Evolutionary conservation across 768 basidiomycete species (phyloP).

Genomic region (Termitomyces sp.): DNA sequence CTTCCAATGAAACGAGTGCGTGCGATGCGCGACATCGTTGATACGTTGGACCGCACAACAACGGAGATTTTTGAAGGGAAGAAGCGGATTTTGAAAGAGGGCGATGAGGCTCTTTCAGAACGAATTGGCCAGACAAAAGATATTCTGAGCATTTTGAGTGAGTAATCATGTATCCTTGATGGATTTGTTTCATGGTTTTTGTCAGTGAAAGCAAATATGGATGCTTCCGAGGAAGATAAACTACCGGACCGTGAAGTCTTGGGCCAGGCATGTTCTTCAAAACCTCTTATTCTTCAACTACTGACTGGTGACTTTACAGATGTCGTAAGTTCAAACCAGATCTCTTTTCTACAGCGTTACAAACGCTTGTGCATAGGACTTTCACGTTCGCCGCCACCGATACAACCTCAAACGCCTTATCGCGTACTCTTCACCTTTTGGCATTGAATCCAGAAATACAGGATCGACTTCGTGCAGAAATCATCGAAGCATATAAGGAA

Average conservation of each 20-base stretch:
- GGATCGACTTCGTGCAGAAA: slow-evolving; percentile 31
- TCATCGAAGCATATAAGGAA: slow-evolving; percentile 19
- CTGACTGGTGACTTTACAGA: background rate
- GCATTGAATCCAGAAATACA: slow-evolving; percentile 13
- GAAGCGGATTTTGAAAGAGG: slow-evolving; percentile 11
- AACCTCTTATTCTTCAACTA: background rate
- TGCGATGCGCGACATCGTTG: slow-evolving; percentile 10
- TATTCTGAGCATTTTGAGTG: slow-evolving; percentile 15
- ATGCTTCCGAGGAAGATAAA: slow-evolving; percentile 8
- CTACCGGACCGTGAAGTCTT: slow-evolving; percentile 22
- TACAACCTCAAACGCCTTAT: slow-evolving; percentile 26
- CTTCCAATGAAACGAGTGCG: slow-evolving; percentile 7
- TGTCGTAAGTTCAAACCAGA: slow-evolving; percentile 8
- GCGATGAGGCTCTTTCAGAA: slow-evolving; percentile 7
- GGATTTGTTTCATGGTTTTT: background rate
- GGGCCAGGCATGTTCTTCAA: slow-evolving; percentile 15
- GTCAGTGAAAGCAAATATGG: slow-evolving; percentile 11
- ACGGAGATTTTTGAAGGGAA: slow-evolving; percentile 12
- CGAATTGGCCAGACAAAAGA: slow-evolving; percentile 11
- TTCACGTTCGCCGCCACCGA: slow-evolving; percentile 27
- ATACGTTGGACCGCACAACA: slow-evolving; percentile 10
- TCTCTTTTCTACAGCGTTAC: too few relatives aligned
- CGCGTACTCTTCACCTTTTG: slow-evolving; percentile 21
- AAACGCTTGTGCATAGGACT: slow-evolving; percentile 8
- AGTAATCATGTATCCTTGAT: background rate